Conservation (phyloP, 352 stramenopile genomes). For the Thraustochytrium striatum region DNA sequence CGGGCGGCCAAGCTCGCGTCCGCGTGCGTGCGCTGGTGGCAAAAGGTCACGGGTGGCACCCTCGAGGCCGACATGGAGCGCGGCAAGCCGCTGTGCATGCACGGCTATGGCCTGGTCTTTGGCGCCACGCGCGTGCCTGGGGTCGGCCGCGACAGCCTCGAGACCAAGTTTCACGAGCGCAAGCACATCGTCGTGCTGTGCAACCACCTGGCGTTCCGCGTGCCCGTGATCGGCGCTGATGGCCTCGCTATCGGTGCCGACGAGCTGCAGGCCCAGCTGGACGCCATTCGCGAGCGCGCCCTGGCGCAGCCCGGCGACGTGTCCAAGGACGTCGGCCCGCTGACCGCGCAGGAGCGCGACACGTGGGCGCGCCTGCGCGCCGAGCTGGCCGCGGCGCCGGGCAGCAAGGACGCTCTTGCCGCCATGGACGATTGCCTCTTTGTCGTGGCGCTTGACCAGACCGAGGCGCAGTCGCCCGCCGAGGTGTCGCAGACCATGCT, state of each 20-base stretch:
- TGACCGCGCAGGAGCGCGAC: slow-evolving; percentile 75
- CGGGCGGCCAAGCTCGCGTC: background rate
- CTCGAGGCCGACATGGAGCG: slow-evolving; percentile 71
- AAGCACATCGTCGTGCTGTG: slow-evolving; percentile 79
- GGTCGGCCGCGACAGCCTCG: slow-evolving; percentile 30
- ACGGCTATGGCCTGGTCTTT: slow-evolving; percentile 74
- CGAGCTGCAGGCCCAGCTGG: slow-evolving; percentile 63
- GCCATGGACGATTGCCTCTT: slow-evolving; percentile 82
- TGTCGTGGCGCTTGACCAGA: slow-evolving; percentile 71
- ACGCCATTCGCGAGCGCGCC: slow-evolving; percentile 71
- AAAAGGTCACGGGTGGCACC: slow-evolving; percentile 75
- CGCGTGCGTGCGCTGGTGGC: slow-evolving; percentile 55
- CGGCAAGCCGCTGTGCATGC: slow-evolving; percentile 75
- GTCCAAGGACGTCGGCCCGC: slow-evolving; percentile 52
- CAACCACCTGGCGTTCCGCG: slow-evolving; percentile 72
- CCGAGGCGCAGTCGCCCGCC: slow-evolving; percentile 56
- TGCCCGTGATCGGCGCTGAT: slow-evolving; percentile 52
- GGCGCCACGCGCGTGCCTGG: slow-evolving; percentile 72
- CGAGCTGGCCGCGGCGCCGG: slow-evolving; percentile 65
- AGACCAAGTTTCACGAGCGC: slow-evolving; percentile 39
- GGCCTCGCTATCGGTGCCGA: slow-evolving; percentile 23
- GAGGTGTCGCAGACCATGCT: slow-evolving; percentile 60
- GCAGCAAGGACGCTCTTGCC: slow-evolving; percentile 65
- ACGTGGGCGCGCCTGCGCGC: slow-evolving; percentile 73
- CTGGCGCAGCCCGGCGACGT: slow-evolving; percentile 60